phyloP scores from a whole-genome alignment of 2,329 filamentous ascomycete genomes.

The Pestalotiopsis sp. region DNA sequence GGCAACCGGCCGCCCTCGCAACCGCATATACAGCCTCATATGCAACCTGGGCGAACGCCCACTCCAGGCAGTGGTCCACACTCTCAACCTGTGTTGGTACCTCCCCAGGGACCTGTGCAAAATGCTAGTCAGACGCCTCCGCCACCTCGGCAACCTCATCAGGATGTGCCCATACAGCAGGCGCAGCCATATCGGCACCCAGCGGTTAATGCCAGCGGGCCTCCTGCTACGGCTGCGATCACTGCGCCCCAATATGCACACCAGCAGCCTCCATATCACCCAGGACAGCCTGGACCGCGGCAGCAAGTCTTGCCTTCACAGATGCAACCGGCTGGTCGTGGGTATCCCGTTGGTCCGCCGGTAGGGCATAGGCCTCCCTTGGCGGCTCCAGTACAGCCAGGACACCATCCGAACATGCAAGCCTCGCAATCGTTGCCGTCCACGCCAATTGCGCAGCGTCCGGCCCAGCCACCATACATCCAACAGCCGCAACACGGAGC shows the following conservation, averaged over 20 bases:
- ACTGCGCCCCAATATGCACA: slow-evolving; percentile 21
- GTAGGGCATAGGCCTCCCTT: slow-evolving; percentile 10
- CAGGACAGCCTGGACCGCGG: slow-evolving; percentile 21
- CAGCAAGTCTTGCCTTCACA: slow-evolving; percentile 10
- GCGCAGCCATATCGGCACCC: slow-evolving; percentile 21
- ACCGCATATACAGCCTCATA: slow-evolving; percentile 14
- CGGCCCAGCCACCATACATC: slow-evolving; percentile 10
- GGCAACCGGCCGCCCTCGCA: slow-evolving; percentile 25
- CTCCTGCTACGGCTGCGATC: slow-evolving; percentile 17
- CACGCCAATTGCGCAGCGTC: slow-evolving; percentile 9
- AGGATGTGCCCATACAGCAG: slow-evolving; percentile 31
- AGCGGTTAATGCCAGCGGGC: slow-evolving; percentile 15
- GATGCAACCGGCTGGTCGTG: slow-evolving; percentile 6
- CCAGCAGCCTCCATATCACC: slow-evolving; percentile 20
- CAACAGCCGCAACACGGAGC: slow-evolving; percentile 22
- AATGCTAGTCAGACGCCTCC: slow-evolving; percentile 31
- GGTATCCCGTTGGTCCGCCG: background rate
- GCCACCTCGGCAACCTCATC: slow-evolving; percentile 30
- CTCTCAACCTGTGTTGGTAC: slow-evolving; percentile 30
- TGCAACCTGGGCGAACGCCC: slow-evolving; percentile 36
- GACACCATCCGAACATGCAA: slow-evolving; percentile 12
- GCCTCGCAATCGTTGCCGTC: slow-evolving; percentile 13
- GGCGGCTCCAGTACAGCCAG: slow-evolving; percentile 1
- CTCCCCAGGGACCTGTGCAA: slow-evolving; percentile 34
- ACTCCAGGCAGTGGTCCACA: slow-evolving; percentile 30